These are phyloP conservation scores for Podospora pseudopauciseta DNA, from an alignment of 495 filamentous ascomycete species.

Conservation along the genomic window DNA sequence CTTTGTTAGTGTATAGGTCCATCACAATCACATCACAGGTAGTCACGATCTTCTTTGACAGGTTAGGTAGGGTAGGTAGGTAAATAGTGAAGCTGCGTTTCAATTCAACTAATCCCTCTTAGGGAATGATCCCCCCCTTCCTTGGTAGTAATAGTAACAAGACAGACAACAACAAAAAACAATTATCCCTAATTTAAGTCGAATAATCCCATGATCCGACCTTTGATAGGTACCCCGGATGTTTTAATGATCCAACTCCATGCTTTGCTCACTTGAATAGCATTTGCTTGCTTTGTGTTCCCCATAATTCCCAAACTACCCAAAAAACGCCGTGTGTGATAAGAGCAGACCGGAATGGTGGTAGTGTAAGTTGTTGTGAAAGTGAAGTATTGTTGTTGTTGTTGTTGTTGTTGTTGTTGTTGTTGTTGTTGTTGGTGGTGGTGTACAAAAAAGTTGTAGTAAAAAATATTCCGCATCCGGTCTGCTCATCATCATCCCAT, in stretches of 20 bases:
- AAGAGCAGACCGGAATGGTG: not conserved
- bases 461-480: not conserved
- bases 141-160: not conserved
- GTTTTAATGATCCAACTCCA: not conserved
- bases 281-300: not conserved
- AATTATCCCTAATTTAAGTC: not conserved
- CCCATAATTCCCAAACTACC: not conserved
- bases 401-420: not conserved
- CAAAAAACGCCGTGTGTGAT: not conserved
- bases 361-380: not conserved
- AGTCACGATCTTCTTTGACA: not conserved
- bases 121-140: not conserved
- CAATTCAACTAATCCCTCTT: not conserved
- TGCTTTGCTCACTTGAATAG: not conserved
- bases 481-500: not conserved
- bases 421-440: too few relatives aligned
- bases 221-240: not conserved
- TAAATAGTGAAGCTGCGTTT: not conserved
- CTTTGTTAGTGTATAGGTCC: not conserved
- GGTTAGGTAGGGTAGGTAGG: too few relatives aligned
- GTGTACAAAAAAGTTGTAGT: not conserved
- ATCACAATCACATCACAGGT: not conserved
- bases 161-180: not conserved
- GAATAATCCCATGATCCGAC: not conserved
- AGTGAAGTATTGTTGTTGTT: not conserved